Percentiles rank a stretch among this genome's conserved stretches.
Evolutionary conservation across 2,329 filamentous ascomycete species (phyloP).

Genomic region (Colletotrichum agaves): DNA sequence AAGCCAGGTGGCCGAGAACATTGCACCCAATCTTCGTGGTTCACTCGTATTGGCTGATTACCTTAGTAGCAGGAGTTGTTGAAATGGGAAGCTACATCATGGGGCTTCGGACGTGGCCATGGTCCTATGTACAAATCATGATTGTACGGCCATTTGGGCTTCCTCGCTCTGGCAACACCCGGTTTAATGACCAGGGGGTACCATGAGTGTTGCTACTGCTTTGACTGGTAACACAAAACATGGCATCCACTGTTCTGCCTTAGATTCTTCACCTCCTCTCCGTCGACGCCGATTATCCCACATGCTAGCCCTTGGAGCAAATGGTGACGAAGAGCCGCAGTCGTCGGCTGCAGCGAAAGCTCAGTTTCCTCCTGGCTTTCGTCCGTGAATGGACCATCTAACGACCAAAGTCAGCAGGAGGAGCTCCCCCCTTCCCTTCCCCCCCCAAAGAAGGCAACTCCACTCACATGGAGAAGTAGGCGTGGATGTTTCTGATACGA

Average conservation of each 20-base stretch:
- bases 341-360: neutral
- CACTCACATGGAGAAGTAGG: conserved; percentile 46
- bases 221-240: too few relatives aligned
- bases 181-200: too few relatives aligned
- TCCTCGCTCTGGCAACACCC: neutral
- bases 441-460: neutral
- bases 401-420: neutral
- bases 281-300: too few relatives aligned
- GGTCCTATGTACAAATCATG: neutral
- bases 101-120: neutral
- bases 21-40: neutral
- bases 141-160: neutral
- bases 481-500: conserved; percentile 40
- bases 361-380: neutral
- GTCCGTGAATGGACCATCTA: conserved; percentile 2
- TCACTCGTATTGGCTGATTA: neutral
- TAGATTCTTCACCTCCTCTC: too few relatives aligned
- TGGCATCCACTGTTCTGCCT: too few relatives aligned
- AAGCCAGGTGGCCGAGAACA: too few relatives aligned
- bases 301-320: too few relatives aligned
- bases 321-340: too few relatives aligned
- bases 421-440: too few relatives aligned
- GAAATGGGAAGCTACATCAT: neutral
- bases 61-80: neutral
- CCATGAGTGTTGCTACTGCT: too few relatives aligned